phyloP scores from a whole-genome alignment of 768 basidiomycete species.

The Neoboletus subvelutipes region DNA sequence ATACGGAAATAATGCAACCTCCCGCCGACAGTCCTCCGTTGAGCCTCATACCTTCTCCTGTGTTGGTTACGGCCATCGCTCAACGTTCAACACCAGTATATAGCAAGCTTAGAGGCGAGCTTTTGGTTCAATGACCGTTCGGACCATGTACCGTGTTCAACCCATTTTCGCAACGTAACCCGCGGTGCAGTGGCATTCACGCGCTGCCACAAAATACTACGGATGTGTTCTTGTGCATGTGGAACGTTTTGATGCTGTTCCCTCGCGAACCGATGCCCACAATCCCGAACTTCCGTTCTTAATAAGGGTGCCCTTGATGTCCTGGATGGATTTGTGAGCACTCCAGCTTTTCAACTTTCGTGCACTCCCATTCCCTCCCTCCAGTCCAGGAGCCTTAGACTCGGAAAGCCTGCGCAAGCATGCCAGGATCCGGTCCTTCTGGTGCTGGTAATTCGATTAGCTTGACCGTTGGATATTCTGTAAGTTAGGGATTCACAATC shows the following conservation, averaged over 20 bases:
- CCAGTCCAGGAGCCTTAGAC: not conserved
- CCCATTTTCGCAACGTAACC: not conserved
- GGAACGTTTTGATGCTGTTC: slow-evolving; percentile 9
- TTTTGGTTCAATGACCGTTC: not conserved
- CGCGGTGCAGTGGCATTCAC: not conserved
- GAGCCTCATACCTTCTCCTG: not conserved
- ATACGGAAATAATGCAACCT: not conserved
- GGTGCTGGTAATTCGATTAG: not conserved
- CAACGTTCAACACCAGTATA: not conserved
- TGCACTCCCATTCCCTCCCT: not conserved
- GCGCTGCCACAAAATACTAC: slow-evolving; percentile 7
- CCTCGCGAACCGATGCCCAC: slow-evolving; percentile 4
- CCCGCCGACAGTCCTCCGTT: not conserved
- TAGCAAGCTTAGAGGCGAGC: not conserved
- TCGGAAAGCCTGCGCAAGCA: not conserved
- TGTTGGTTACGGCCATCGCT: not conserved
- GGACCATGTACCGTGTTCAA: not conserved
- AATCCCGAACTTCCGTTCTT: not conserved
- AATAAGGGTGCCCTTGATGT: slow-evolving; percentile 1
- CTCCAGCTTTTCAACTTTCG: not conserved
- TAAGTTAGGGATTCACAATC: not conserved
- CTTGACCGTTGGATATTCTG: not conserved
- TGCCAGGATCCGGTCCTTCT: not conserved
- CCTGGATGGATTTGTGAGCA: not conserved
- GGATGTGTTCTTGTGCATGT: slow-evolving; percentile 3